Evolutionary conservation across 2,329 filamentous ascomycete species (phyloP).

Genomic region (Lizonia empirigonia): DNA sequence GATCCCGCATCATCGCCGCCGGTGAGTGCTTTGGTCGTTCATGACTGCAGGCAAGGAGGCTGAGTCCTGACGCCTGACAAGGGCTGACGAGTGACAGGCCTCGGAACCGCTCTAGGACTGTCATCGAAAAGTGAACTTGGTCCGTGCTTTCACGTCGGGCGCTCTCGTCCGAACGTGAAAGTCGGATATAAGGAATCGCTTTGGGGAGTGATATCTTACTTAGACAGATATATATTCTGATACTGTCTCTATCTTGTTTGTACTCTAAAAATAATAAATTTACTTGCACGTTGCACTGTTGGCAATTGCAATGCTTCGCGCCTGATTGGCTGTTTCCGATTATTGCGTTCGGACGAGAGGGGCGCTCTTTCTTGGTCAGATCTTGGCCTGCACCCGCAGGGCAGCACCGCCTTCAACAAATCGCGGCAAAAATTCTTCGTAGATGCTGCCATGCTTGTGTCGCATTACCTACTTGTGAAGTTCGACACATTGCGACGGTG

Average conservation of each 20-base stretch:
- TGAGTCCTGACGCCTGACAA: constrained; percentile 10
- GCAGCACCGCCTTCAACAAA: not conserved
- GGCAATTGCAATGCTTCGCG: too few species aligned
- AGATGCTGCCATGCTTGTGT: not conserved
- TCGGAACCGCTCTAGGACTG: not conserved
- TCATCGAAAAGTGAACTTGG: not conserved
- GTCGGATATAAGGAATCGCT: too few species aligned
- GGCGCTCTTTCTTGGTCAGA: constrained; percentile 2
- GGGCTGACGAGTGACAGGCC: constrained; percentile 6
- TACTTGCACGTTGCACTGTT: too few species aligned
- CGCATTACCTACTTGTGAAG: not conserved
- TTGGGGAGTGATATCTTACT: too few species aligned
- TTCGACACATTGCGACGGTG: not conserved
- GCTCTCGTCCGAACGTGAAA: too few species aligned
- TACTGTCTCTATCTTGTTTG: too few species aligned
- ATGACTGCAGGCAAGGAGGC: constrained; percentile 14
- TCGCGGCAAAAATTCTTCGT: not conserved
- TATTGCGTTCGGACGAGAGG: too few species aligned
- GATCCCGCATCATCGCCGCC: constrained; percentile 16
- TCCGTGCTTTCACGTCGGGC: not conserved
- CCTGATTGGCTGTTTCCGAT: too few species aligned
- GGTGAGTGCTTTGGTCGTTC: constrained; percentile 22
- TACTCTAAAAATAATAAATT: too few species aligned
- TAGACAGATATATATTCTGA: too few species aligned
- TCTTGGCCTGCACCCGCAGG: not conserved